phyloP scores from a whole-genome alignment of 371 early-diverging fungal species.

The Saksenaea oblongispora region DNA sequence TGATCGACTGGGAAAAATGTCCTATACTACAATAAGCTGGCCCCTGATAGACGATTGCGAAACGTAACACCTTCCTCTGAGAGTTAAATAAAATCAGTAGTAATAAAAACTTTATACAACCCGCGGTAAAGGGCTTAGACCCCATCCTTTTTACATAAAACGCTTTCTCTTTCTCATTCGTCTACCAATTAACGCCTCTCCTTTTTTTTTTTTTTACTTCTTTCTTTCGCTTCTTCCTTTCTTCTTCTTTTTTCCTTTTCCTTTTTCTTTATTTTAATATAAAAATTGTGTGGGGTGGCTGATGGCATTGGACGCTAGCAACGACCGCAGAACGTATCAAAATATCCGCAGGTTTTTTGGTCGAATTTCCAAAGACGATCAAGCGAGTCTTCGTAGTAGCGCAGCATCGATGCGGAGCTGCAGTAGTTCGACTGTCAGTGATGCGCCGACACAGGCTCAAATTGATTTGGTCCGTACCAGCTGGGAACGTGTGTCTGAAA shows the following conservation, averaged over 20 bases:
- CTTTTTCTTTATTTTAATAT: neutral
- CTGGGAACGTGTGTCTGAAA: constrained; percentile 43
- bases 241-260: neutral
- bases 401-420: neutral
- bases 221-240: neutral
- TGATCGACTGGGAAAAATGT: constrained; percentile 39
- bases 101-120: neutral
- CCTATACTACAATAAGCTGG: constrained; percentile 6
- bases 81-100: neutral
- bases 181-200: too few species aligned
- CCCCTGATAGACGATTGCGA: constrained; percentile 1
- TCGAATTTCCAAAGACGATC: neutral
- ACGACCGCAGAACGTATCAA: neutral
- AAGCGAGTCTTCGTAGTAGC: neutral
- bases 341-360: neutral
- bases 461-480: constrained; percentile 37
- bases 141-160: neutral
- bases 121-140: neutral
- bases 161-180: neutral
- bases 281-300: neutral
- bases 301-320: constrained; percentile 2
- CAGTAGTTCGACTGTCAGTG: neutral
- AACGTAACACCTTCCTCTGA: constrained; percentile 3
- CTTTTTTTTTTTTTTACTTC: neutral
- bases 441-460: constrained; percentile 31